Evolutionary conservation across 768 basidiomycete species (phyloP).

Genomic region (Suillus discolor): DNA sequence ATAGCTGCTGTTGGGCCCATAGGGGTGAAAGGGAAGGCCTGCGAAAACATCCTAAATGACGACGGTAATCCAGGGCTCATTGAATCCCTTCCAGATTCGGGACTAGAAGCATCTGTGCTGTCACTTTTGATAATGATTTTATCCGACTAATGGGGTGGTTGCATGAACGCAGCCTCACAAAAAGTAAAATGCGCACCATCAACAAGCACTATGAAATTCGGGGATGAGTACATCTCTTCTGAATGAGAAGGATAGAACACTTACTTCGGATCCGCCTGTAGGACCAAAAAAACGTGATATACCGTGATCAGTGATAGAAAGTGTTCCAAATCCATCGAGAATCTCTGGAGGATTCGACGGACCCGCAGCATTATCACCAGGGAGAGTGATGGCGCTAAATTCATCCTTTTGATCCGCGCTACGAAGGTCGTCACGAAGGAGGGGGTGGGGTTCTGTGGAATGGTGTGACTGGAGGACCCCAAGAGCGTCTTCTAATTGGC

Average conservation of each 20-base stretch:
- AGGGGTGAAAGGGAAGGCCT: constrained; percentile 66
- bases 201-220: constrained; percentile 30
- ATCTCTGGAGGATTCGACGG: constrained; percentile 39
- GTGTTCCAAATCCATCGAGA: constrained; percentile 60
- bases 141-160: constrained; percentile 27
- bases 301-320: constrained; percentile 61
- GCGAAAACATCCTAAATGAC: constrained; percentile 51
- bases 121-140: constrained; percentile 17
- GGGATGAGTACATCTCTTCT: constrained; percentile 8
- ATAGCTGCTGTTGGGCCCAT: constrained; percentile 49
- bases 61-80: constrained; percentile 33
- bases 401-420: constrained; percentile 32
- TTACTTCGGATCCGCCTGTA: constrained; percentile 68
- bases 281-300: constrained; percentile 67
- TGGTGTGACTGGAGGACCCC: constrained; percentile 49
- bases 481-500: constrained; percentile 64
- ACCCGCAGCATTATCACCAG: constrained; percentile 26
- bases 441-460: constrained; percentile 58
- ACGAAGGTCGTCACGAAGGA: constrained; percentile 58
- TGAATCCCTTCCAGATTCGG: constrained; percentile 30
- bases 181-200: constrained; percentile 28
- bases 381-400: constrained; percentile 16
- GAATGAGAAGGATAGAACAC: constrained; percentile 24
- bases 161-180: constrained; percentile 8
- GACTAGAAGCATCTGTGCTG: constrained; percentile 19